Evolutionary conservation across 495 filamentous ascomycete genomes (phyloP).

Genomic region (Talaromyces liani): DNA sequence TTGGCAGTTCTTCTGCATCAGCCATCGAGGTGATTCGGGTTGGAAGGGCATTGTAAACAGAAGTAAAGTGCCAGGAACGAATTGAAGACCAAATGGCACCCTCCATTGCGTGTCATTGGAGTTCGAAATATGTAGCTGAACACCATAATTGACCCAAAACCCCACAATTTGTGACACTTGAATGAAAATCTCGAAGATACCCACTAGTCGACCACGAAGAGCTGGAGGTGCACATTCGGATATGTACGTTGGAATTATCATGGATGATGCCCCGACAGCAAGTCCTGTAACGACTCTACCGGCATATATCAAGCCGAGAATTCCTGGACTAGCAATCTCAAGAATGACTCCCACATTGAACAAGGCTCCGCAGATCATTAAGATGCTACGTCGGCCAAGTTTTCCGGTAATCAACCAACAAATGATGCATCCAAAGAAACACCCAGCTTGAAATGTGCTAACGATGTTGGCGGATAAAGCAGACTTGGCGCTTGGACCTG

Average conservation of each 20-base stretch:
- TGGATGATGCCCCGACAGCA: constrained; percentile 56
- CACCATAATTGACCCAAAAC: constrained; percentile 13
- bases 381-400: constrained; percentile 45
- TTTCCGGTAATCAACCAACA: constrained; percentile 50
- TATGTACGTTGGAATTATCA: constrained; percentile 54
- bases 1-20: constrained; percentile 18
- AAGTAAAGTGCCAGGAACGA: constrained; percentile 28
- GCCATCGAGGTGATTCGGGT: constrained; percentile 58
- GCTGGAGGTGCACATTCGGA: constrained; percentile 58
- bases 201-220: constrained; percentile 49
- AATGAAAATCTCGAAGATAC: constrained; percentile 6
- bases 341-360: constrained; percentile 56
- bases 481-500: constrained; percentile 14
- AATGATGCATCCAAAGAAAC: constrained; percentile 58
- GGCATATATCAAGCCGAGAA: constrained; percentile 50
- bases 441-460: constrained; percentile 61
- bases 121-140: neutral
- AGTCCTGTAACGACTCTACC: constrained; percentile 59
- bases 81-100: constrained; percentile 16
- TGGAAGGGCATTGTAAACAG: constrained; percentile 42
- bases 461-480: constrained; percentile 47
- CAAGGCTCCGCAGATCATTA: constrained; percentile 42
- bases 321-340: constrained; percentile 50
- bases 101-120: constrained; percentile 14
- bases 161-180: constrained; percentile 2